Evolutionary conservation across 2,329 filamentous ascomycete species (phyloP).

Genomic region (Fusarium fujikuroi): DNA sequence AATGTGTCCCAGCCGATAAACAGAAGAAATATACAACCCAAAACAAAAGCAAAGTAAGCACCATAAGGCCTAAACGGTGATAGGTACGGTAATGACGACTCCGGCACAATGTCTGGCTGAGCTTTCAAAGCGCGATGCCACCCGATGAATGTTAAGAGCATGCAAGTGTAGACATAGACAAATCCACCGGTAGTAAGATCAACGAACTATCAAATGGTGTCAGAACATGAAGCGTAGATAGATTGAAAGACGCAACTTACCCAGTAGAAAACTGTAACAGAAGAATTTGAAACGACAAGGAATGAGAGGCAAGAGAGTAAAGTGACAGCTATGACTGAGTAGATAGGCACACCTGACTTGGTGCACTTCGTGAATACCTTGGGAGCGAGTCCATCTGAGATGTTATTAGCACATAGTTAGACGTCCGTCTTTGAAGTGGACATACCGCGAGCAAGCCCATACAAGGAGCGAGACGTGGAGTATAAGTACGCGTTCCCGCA

Average conservation of each 20-base stretch:
- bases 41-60: not conserved
- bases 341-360: not conserved
- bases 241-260: not conserved
- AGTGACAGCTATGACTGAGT: not conserved
- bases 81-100: not conserved
- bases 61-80: not conserved
- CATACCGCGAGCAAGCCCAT: not conserved
- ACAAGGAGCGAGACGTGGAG: not conserved
- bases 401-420: fast-evolving
- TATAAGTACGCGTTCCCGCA: not conserved
- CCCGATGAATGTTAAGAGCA: not conserved
- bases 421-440: not conserved
- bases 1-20: not conserved
- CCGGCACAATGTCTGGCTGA: not conserved
- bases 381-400: not conserved
- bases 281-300: not conserved
- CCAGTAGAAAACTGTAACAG: not conserved
- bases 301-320: not conserved
- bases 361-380: not conserved
- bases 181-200: not conserved
- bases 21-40: not conserved
- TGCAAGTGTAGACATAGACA: not conserved
- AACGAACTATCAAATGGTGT: not conserved
- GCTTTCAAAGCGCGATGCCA: not conserved
- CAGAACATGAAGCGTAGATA: not conserved